Evolutionary conservation across 1,139 yeast genomes (phyloP), one percentile per base, ranked within the genome.

Genomic region (Kodamaea fungicola): DNA sequence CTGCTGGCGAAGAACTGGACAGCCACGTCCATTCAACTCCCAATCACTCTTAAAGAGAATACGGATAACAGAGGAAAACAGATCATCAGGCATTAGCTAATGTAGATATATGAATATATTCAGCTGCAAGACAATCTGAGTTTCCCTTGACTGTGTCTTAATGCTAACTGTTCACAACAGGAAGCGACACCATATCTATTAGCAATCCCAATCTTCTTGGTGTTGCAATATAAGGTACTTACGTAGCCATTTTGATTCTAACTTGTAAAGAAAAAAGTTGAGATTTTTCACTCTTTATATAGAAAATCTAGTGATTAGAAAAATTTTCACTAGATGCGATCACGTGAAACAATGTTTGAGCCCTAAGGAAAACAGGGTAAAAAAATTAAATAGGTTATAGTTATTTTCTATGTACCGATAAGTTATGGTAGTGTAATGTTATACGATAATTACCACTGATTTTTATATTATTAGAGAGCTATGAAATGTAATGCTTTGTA

Each of bases 11-110:
- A 57, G 74, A 67, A 70, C 74, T 66, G 74, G 67, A 62, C 64
- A 41, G 71, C 73, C 67, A 66, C 45, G 61, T 62, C 66, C 73
- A 67, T 67, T 67, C 71, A 45, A 54, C 41, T 50, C 57, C 66
- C 68, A 59, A 54, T 51, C 47, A 41, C 43, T 41, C 24, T 16
- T 38, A 5, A 12, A 12, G 12, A 12, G n/a, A 6, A 13, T 9
- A 22, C 12, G n/a, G 22, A 8, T 56, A 71, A 58, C 74, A 68
- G 73, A 68, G 71, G 73, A 67, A 67, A 67, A 62, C 71, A 67
- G 74, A 68, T 64, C 59, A 62, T 66, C 72, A 65, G 67, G 72
- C 74, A 67, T 67, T 52, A 71, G 74, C 73, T 57, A 43, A 42
- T 45, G 50, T 52, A 54, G 59, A 59, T 48, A 40, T 41, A 42